These are phyloP conservation scores for Trichomonas vaginalis DNA, from an alignment of 208 protist genomes.

Conservation along the genomic window DNA sequence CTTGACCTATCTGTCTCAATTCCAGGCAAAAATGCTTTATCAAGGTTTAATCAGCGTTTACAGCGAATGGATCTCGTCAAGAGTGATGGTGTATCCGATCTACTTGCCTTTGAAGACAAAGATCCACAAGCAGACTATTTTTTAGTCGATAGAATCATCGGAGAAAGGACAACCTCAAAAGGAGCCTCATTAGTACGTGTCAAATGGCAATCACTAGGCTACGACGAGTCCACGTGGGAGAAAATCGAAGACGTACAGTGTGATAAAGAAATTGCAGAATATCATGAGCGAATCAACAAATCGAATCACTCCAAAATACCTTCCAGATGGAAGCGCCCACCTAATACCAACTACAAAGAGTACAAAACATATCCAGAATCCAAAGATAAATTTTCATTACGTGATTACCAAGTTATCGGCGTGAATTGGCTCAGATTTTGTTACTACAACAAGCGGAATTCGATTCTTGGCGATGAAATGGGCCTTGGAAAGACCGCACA, in stretches of 20 bases:
- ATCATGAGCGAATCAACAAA: background rate
- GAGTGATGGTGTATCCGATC: background rate
- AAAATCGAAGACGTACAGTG: background rate
- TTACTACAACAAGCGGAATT: constrained; percentile 73
- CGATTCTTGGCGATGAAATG: constrained; percentile 94
- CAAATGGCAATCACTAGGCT: constrained; percentile 44
- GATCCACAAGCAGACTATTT: background rate
- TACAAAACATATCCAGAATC: background rate
- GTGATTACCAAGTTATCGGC: constrained; percentile 19
- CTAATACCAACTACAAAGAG: background rate
- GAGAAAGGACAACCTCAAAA: background rate
- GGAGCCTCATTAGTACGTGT: constrained; percentile 17
- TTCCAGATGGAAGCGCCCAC: background rate
- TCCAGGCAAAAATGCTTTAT: background rate
- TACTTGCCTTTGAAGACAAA: background rate
- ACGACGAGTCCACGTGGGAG: constrained; percentile 49
- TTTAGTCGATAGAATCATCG: background rate
- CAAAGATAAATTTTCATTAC: constrained; percentile 8
- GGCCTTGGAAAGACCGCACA: constrained; percentile 27
- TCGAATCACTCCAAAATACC: background rate
- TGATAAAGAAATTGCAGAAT: background rate
- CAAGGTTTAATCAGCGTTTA: background rate
- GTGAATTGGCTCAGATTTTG: constrained; percentile 79
- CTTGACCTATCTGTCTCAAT: background rate
- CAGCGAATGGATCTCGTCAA: background rate